These are phyloP conservation scores for Brassica balearica DNA, from an alignment of 441 rosid species.

Conservation along the genomic window DNA sequence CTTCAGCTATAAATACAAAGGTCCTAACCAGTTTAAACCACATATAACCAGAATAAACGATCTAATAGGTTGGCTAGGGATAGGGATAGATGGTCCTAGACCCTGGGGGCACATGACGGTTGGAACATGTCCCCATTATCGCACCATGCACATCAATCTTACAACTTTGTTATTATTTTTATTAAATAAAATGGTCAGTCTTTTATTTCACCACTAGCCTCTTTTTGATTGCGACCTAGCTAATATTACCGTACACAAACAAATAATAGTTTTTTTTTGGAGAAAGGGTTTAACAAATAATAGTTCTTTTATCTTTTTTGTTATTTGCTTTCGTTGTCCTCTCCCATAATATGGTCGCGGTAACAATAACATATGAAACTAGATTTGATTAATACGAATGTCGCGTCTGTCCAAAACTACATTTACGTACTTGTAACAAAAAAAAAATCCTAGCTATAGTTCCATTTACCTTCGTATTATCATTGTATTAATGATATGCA, in stretches of 20 bases:
- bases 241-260: slow-evolving; percentile 1
- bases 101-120: slow-evolving; percentile 49
- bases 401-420: slow-evolving; percentile 4
- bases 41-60: too few relatives aligned
- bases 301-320: neutral
- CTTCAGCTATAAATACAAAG: too few relatives aligned
- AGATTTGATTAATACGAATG: slow-evolving; percentile 32
- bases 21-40: too few relatives aligned
- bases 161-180: slow-evolving; percentile 19
- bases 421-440: neutral
- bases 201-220: slow-evolving; percentile 40
- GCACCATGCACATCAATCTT: slow-evolving; percentile 28
- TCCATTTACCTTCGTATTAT: neutral
- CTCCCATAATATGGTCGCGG: slow-evolving; percentile 27
- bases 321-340: neutral
- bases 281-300: neutral
- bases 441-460: neutral
- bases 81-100: slow-evolving; percentile 38
- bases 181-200: slow-evolving; percentile 31
- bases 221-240: slow-evolving; percentile 36
- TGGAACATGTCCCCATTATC: slow-evolving; percentile 47
- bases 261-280: neutral
- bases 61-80: slow-evolving; percentile 33
- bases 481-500: neutral
- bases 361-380: slow-evolving; percentile 19